Evolutionary conservation across 2,329 filamentous ascomycete genomes (phyloP), one percentile per base, ranked within the genome.

Genomic region (Colletotrichum musicola): DNA sequence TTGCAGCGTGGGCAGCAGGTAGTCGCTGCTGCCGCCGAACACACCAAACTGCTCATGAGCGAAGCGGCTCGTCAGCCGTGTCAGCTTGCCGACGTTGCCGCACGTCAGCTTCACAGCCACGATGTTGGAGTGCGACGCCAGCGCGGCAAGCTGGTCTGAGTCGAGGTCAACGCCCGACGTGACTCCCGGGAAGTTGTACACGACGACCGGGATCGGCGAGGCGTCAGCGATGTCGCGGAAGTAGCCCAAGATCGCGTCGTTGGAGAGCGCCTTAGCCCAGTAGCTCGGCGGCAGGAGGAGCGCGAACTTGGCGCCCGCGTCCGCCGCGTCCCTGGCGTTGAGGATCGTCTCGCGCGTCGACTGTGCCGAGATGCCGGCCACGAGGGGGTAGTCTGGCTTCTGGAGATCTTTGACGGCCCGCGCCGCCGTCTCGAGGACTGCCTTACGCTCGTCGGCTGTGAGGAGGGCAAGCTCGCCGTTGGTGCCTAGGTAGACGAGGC

Each of bases 231-330:
- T 88, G 64, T 86, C 84, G 14, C 75, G 80, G 83, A 93, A 94
- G 78, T 90, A 89, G 40, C 85, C 82, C 27, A 86, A 79, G 42
- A 92, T 81, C 18, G 86, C 85, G 9, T 87, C 85, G 40, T 83
- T 85, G 64, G 84, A 88, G 74, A 90, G 85, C 14, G 90, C 81
- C 6, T 84, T 79, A 64, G 88, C 86, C 79, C 92, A 93, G 80
- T 93, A 93, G 35, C 86, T 87, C 4, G 91, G 91, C 6, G 91
- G 90, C 3, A 93, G 84, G 0, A 93, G 83, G 59, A 94, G 83
- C 6, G 87, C 90, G 72, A 90, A 90, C 74, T 90, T 89, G 69
- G 88, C 91, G 42, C 92, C 92, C 13, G 88, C 85, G 13, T 81
- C 81, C 25, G 86, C 85, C 5, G 91, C 90, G 73, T 93, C 90